Conservation (phyloP, 805 yeast genomes). For the Maudiozyma bulderi region DNA sequence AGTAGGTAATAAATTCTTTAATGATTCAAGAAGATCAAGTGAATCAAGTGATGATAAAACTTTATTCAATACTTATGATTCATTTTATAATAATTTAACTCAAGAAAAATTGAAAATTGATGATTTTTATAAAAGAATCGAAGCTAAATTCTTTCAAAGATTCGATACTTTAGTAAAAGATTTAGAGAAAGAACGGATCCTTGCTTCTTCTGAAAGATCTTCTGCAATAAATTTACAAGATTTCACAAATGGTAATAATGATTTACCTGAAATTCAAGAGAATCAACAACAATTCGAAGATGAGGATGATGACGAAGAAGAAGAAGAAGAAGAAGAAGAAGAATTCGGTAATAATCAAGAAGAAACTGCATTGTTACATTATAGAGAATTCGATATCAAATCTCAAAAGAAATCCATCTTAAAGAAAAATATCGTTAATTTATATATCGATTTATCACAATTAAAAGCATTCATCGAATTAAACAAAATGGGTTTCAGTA, state of each 20-base stretch:
- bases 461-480: slow-evolving; percentile 74
- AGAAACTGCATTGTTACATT: slow-evolving; percentile 42
- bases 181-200: slow-evolving; percentile 32
- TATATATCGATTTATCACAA: slow-evolving; percentile 70
- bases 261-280: neutral
- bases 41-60: slow-evolving; percentile 23
- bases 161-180: slow-evolving; percentile 41
- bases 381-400: slow-evolving; percentile 40
- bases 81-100: slow-evolving; percentile 38
- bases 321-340: slow-evolving; percentile 31
- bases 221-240: neutral
- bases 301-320: slow-evolving; percentile 7
- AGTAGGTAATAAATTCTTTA: slow-evolving; percentile 12
- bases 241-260: neutral
- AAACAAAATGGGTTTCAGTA: slow-evolving; percentile 77
- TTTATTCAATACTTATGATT: slow-evolving; percentile 30
- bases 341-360: slow-evolving; percentile 31
- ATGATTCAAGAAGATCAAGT: slow-evolving; percentile 7
- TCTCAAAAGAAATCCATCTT: slow-evolving; percentile 52
- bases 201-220: neutral
- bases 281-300: neutral
- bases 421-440: slow-evolving; percentile 50
- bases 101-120: slow-evolving; percentile 45
- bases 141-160: slow-evolving; percentile 36
- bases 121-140: slow-evolving; percentile 40